These are phyloP conservation scores for Nemophila menziesii DNA, from an alignment of 257 asterid genomes.

Conservation along the genomic window DNA sequence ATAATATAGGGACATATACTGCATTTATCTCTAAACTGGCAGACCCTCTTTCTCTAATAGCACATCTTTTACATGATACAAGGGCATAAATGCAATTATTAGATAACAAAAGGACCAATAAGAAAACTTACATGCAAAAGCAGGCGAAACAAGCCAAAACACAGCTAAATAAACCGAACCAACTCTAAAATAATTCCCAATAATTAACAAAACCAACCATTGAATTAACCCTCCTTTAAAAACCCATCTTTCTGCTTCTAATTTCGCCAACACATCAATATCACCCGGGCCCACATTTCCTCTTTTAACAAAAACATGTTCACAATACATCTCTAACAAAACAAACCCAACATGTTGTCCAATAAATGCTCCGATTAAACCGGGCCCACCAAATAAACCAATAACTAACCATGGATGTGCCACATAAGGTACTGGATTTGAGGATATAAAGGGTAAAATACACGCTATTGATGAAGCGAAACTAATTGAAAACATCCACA, in stretches of 20 bases:
- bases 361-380: conserved; percentile 74
- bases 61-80: no score
- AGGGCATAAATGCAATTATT: no score
- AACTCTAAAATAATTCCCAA: conserved; percentile 58
- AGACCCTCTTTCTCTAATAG: no score
- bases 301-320: conserved; percentile 25
- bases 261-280: conserved; percentile 48
- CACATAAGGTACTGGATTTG: conserved; percentile 70
- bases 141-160: conserved; percentile 80
- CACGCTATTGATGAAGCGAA: conserved; percentile 46
- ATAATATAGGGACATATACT: no score
- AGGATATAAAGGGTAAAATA: conserved; percentile 52
- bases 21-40: no score
- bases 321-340: conserved; percentile 42
- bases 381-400: conserved; percentile 82
- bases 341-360: conserved; percentile 82
- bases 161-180: conserved; percentile 77
- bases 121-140: conserved; percentile 78
- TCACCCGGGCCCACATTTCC: conserved; percentile 34
- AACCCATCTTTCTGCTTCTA: conserved; percentile 96
- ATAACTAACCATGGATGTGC: conserved; percentile 71
- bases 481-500: conserved; percentile 68
- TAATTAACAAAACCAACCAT: conserved; percentile 59
- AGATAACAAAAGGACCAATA: neutral
- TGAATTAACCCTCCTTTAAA: conserved; percentile 75